Conservation (phyloP, 2,329 filamentous ascomycete species). For the Hymenoscyphus infarciens region DNA sequence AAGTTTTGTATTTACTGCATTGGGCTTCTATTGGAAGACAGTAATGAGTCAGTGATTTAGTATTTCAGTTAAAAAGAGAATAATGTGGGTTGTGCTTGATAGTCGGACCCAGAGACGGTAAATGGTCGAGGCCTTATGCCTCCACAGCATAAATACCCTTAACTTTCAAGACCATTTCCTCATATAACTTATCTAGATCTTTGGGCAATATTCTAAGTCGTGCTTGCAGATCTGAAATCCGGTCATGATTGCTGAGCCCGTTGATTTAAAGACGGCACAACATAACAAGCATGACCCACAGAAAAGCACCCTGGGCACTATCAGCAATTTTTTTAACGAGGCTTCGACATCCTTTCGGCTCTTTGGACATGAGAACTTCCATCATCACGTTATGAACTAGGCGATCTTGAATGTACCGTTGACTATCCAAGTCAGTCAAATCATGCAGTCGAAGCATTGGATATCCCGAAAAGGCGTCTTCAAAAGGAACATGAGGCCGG, state of each 20-base stretch:
- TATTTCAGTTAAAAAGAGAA: not conserved
- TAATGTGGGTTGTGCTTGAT: not conserved
- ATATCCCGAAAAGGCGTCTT: constrained; percentile 19
- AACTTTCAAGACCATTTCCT: constrained; percentile 22
- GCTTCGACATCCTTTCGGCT: not conserved
- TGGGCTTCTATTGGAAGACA: not conserved
- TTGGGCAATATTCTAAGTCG: constrained; percentile 6
- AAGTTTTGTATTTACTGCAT: not conserved
- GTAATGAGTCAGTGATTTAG: not conserved
- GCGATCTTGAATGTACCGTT: constrained; percentile 20
- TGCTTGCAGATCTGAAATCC: constrained; percentile 14
- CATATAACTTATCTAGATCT: constrained; percentile 14
- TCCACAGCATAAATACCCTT: constrained; percentile 9
- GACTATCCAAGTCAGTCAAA: constrained; percentile 26
- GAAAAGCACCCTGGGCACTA: constrained; percentile 24
- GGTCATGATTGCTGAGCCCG: constrained; percentile 15
- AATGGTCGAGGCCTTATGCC: constrained; percentile 4
- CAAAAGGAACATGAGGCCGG: constrained; percentile 28
- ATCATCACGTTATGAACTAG: constrained; percentile 15
- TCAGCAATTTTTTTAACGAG: constrained; percentile 15
- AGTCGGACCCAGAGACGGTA: not conserved
- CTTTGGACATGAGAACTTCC: not conserved
- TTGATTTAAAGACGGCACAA: constrained; percentile 10
- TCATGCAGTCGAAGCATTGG: constrained; percentile 26
- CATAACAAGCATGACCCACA: constrained; percentile 27